Evolutionary conservation across 1,139 yeast genomes (phyloP).

Genomic region (Suhomyces ambrosiae): DNA sequence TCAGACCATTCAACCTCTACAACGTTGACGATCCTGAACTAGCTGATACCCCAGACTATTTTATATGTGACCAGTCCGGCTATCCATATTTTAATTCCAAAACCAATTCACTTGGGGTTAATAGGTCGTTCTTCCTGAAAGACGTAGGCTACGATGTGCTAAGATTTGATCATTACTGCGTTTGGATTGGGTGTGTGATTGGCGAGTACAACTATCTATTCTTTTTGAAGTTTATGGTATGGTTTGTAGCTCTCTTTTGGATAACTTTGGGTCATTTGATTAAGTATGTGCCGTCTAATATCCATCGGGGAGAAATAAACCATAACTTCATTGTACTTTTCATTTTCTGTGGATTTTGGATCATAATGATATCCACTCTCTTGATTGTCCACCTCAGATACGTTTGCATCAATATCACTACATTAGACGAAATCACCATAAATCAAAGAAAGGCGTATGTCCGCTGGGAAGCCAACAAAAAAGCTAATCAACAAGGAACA

Average conservation of each 20-base stretch:
- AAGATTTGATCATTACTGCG: conserved; percentile 66
- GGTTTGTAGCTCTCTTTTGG: conserved; percentile 36
- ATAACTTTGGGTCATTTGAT: conserved; percentile 29
- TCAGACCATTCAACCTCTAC: conserved; percentile 33
- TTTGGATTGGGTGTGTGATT: conserved; percentile 61
- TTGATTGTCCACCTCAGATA: conserved; percentile 39
- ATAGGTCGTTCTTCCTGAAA: conserved; percentile 59
- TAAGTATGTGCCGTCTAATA: conserved; percentile 30
- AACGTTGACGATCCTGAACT: conserved; percentile 22
- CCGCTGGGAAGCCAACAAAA: conserved; percentile 22
- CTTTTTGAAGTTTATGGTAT: conserved; percentile 52
- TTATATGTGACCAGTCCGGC: conserved; percentile 61
- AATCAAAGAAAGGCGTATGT: conserved; percentile 28
- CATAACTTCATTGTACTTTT: conserved; percentile 50
- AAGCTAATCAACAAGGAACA: conserved; percentile 6
- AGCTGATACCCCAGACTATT: conserved; percentile 44
- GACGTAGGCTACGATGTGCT: conserved; percentile 50
- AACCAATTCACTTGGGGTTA: conserved; percentile 55
- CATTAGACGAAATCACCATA: conserved; percentile 30
- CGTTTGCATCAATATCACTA: conserved; percentile 46
- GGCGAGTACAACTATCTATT: conserved; percentile 56
- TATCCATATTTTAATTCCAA: conserved; percentile 61
- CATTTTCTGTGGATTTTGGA: conserved; percentile 43
- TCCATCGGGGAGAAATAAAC: conserved; percentile 32
- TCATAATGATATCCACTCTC: conserved; percentile 43